A percentile compares a stretch with the other conserved stretches of the same genome.
These are phyloP conservation scores for Salvia rosmarinus DNA, from an alignment of 257 asterid genomes.

Conservation along the genomic window DNA sequence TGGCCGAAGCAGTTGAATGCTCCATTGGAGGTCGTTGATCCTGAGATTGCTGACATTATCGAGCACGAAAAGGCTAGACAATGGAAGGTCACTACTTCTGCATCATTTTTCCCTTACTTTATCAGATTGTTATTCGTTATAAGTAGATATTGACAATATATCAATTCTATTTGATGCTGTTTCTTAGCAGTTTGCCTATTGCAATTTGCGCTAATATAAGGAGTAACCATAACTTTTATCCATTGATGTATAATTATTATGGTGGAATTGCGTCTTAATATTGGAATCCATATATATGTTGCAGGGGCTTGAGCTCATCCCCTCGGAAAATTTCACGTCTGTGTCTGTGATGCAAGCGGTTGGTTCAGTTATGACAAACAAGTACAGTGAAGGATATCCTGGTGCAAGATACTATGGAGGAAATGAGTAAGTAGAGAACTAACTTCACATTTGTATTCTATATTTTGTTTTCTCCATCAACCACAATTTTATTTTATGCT, in stretches of 20 bases:
- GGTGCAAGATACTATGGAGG: constrained; percentile 97
- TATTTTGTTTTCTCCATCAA: background rate
- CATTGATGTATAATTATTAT: too few species aligned
- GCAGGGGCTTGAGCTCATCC: constrained; percentile 89
- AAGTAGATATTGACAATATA: too few species aligned
- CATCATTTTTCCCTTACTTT: background rate
- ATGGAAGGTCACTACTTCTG: constrained; percentile 71
- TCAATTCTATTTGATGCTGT: background rate
- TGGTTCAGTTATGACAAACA: constrained; percentile 92
- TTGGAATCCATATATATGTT: too few species aligned
- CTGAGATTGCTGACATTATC: constrained; percentile 80
- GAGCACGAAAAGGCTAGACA: constrained; percentile 93
- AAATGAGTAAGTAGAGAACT: constrained; percentile 61
- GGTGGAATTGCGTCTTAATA: too few species aligned
- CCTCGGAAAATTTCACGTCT: constrained; percentile 68
- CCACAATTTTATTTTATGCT: background rate
- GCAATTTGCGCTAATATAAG: background rate
- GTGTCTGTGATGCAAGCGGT: constrained; percentile 94
- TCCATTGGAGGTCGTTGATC: constrained; percentile 72
- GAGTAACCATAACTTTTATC: background rate
- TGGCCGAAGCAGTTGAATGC: constrained; percentile 89
- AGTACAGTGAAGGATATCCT: constrained; percentile 95
- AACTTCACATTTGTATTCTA: background rate
- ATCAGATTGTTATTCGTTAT: constrained; percentile 17
- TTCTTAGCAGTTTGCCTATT: background rate